Evolutionary conservation across 495 filamentous ascomycete species (phyloP).

Genomic region (Trichoderma gamsii): DNA sequence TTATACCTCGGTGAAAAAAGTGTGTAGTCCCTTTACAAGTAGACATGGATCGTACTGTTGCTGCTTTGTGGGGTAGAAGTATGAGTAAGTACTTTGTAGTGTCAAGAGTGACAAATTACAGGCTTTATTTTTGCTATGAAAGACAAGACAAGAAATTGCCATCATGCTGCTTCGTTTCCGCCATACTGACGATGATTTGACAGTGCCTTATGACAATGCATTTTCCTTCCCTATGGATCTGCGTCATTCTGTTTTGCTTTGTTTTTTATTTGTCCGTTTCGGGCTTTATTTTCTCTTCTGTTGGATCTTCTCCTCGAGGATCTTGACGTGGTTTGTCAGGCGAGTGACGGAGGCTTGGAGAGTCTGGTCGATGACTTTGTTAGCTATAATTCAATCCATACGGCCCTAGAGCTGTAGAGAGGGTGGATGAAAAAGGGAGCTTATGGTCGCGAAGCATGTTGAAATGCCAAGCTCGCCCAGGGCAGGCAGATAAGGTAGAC

Average conservation of each 20-base stretch:
- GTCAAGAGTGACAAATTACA: background rate
- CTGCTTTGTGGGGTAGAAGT: background rate
- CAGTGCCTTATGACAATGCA: background rate
- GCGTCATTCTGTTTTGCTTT: background rate
- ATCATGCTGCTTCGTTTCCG: background rate
- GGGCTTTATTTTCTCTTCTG: conserved; percentile 37
- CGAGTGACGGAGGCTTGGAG: conserved; percentile 82
- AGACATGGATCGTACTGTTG: background rate
- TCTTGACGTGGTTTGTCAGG: conserved; percentile 73
- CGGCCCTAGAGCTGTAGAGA: background rate
- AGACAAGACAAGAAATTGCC: background rate
- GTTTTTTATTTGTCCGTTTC: background rate
- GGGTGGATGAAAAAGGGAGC: background rate
- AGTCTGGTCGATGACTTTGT: conserved; percentile 46
- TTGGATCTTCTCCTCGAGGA: conserved; percentile 77
- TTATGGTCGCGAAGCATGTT: background rate
- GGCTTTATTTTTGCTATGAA: conserved; percentile 8
- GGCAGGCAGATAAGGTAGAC: conserved; percentile 35
- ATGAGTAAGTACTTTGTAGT: background rate
- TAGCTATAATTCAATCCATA: background rate
- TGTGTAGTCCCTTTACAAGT: background rate
- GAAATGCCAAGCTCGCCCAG: conserved; percentile 27
- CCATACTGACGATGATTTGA: background rate
- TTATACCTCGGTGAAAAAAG: background rate
- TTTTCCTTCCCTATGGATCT: background rate